phyloP scores from a whole-genome alignment of 768 basidiomycete species.

The Hydnomerulius pinastri region DNA sequence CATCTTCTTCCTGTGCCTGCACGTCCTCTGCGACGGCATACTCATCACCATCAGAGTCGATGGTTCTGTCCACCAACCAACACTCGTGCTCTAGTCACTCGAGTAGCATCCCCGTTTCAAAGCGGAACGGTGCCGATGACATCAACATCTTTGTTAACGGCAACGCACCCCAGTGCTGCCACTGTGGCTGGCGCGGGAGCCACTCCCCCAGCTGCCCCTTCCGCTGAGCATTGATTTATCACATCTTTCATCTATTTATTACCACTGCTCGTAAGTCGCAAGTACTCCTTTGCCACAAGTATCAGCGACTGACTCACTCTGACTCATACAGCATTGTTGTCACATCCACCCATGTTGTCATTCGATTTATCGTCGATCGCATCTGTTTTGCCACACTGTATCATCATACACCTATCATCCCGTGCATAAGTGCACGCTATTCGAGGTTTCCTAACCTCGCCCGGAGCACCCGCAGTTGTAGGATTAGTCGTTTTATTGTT shows the following conservation, averaged over 20 bases:
- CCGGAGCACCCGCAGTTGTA: constrained; percentile 29
- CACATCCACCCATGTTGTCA: constrained; percentile 30
- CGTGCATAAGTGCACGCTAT: constrained; percentile 39
- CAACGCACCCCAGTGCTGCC: constrained; percentile 76
- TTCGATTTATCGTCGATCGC: constrained; percentile 33
- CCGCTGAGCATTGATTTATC: constrained; percentile 40
- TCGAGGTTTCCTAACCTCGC: constrained; percentile 12
- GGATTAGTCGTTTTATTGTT: constrained; percentile 20
- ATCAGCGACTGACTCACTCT: neutral
- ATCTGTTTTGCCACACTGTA: constrained; percentile 32
- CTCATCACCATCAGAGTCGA: constrained; percentile 14
- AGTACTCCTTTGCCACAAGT: neutral
- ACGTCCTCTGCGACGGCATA: constrained; percentile 6
- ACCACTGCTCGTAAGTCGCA: constrained; percentile 20
- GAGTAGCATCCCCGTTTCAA: constrained; percentile 25
- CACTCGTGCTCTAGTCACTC: constrained; percentile 6
- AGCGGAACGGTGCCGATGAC: constrained; percentile 25
- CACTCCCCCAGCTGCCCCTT: constrained; percentile 66
- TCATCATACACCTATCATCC: constrained; percentile 34
- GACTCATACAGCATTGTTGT: constrained; percentile 13
- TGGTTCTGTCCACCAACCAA: constrained; percentile 1
- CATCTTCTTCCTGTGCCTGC: constrained; percentile 11
- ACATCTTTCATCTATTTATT: constrained; percentile 30
- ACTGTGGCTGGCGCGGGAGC: constrained; percentile 70
- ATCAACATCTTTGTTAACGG: constrained; percentile 41